Conservation (phyloP, 2,329 filamentous ascomycete species). For the Clarireedia homoeocarpa region DNA sequence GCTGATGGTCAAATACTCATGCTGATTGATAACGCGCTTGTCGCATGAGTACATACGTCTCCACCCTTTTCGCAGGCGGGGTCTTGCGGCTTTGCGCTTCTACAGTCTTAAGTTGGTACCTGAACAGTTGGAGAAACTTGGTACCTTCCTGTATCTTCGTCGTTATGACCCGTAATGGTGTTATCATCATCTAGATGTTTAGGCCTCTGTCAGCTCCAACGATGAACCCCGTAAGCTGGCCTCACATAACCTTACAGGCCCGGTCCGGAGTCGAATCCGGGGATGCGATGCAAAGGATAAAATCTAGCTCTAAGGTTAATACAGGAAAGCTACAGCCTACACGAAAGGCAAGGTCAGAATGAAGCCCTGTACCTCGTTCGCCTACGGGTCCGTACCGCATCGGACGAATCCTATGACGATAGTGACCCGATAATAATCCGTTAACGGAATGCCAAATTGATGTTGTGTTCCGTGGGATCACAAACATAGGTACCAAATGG, state of each 20-base stretch:
- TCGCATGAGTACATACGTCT: slow-evolving; percentile 5
- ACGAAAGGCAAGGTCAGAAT: not conserved
- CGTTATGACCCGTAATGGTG: not conserved
- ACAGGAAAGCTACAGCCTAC: not conserved
- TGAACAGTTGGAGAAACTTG: not conserved
- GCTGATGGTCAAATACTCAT: not conserved
- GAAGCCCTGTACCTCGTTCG: not conserved
- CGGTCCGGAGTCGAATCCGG: not conserved
- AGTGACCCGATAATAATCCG: not conserved
- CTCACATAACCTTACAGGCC: not conserved
- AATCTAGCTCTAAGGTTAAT: too few species aligned
- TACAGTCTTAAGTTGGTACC: not conserved
- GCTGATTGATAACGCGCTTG: slow-evolving; percentile 17
- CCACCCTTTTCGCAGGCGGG: not conserved
- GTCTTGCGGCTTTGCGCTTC: not conserved
- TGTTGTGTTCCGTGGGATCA: not conserved
- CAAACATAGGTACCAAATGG: not conserved
- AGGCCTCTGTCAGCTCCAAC: slow-evolving; percentile 1
- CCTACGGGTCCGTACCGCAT: too few species aligned
- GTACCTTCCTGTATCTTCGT: not conserved
- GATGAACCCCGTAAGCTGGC: slow-evolving; percentile 1
- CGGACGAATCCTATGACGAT: too few species aligned
- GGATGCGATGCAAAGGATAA: not conserved
- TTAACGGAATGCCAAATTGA: not conserved
- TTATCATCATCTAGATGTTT: not conserved